Percentiles rank a stretch among this genome's conserved stretches.
Evolutionary conservation across 1,139 yeast genomes (phyloP).

Genomic region (Casaregolazyma lundiana): DNA sequence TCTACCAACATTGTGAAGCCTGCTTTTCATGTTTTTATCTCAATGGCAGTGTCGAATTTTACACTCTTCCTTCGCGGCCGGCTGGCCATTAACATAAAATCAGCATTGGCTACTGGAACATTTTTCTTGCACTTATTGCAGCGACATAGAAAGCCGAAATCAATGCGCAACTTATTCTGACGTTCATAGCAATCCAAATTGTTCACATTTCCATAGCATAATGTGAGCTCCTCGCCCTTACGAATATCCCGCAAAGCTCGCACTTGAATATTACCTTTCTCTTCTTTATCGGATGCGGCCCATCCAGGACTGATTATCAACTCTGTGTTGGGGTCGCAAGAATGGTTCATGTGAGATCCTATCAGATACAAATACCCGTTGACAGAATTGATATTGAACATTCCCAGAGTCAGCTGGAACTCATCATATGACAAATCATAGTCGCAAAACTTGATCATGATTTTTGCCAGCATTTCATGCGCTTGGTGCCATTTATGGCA

Average conservation of each 20-base stretch:
- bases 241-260: conserved; percentile 54
- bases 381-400: conserved; percentile 68
- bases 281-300: neutral
- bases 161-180: conserved; percentile 61
- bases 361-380: conserved; percentile 57
- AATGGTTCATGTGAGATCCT: conserved; percentile 72
- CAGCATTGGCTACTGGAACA: conserved; percentile 22
- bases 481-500: conserved; percentile 51
- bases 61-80: conserved; percentile 65
- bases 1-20: no score
- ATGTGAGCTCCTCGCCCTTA: conserved; percentile 63
- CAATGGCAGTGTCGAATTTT: conserved; percentile 45
- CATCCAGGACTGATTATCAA: conserved; percentile 42
- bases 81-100: conserved; percentile 11
- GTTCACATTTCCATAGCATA: conserved; percentile 64
- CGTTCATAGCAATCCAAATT: conserved; percentile 58
- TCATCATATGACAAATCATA: conserved; percentile 46
- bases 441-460: conserved; percentile 38
- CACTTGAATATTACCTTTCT: conserved; percentile 42
- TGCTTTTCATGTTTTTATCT: neutral
- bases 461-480: conserved; percentile 55
- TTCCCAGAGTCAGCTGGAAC: conserved; percentile 60
- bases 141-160: conserved; percentile 78
- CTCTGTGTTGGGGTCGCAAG: conserved; percentile 66
- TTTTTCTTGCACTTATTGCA: conserved; percentile 66